Base-by-base conservation (phyloP, 257 asterid genomes). In the Nicotiana sylvestris region DNA sequence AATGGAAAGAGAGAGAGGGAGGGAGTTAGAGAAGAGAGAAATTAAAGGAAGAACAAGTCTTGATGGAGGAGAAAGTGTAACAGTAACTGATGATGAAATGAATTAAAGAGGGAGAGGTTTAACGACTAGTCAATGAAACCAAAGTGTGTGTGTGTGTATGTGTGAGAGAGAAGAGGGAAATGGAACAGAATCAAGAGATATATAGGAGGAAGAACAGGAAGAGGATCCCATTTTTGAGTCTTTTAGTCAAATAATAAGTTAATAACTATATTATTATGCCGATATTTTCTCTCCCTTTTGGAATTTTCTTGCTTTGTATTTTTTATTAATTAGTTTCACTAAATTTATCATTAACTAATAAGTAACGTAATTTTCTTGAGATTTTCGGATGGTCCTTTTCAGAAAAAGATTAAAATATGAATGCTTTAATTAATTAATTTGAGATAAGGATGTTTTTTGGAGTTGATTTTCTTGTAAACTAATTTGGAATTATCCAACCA, bases 31-130 rank as follows among this genome's bases (percentile, higher is more conserved):
- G 60, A 70, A 83, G 8, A 72, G 53, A 33, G 80, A 51, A 60
- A 33, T 17, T 4, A 53, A 29, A 66, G 83, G 51, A 76, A 72
- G 83, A 84, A 84, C 62, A 72, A 58, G 83, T 68, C 65, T 78
- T 77, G 8, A 9, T 27, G 25, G 69, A 66, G 76, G 51, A 33
- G 76, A 66, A 66, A 66, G 76, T 33, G 76, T 32, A 77, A 55
- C 62, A 18, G 84, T 62, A 80, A 85, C 43, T 58, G 81, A 66
- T 61, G 81, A 69, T 46, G 9, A 57, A 79, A 33, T 46, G 33
- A 4, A 62, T 27, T 4, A 21, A 18, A 11, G 57, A n/a, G 35
- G 64, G 29, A 43, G 58, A 51, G 29, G 21, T 58, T 78, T 79
- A 78, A 83, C 72, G 78, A 56, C 33, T 37, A 27, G 82, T 79